Conservation (phyloP, 768 basidiomycete genomes). For the Gautieria morchelliformis region DNA sequence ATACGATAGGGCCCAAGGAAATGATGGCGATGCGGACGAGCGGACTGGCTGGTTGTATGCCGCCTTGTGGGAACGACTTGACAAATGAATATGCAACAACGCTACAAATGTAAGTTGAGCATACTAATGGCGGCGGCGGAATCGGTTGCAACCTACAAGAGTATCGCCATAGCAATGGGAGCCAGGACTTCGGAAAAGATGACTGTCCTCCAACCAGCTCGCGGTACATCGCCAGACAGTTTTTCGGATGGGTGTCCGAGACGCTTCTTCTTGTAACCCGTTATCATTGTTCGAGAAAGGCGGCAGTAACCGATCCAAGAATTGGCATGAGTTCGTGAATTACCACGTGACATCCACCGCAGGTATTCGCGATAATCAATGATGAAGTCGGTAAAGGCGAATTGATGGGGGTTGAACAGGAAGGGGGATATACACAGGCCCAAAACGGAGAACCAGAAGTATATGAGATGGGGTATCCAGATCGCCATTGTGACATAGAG, state of each 20-base stretch:
- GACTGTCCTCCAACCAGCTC: conserved; percentile 87
- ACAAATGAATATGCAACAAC: conserved; percentile 46
- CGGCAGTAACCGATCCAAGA: conserved; percentile 99
- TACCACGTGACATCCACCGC: conserved; percentile 98
- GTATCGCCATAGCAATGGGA: conserved; percentile 73
- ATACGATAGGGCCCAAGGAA: conserved; percentile 89
- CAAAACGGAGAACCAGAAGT: conserved; percentile 96
- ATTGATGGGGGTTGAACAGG: conserved; percentile 99
- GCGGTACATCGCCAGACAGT: conserved; percentile 88
- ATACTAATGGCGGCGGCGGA: conserved; percentile 42
- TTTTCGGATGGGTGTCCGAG: conserved; percentile 97
- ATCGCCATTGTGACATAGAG: conserved; percentile 89
- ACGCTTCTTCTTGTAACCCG: conserved; percentile 98
- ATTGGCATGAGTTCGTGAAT: conserved; percentile 93
- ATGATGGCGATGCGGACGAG: conserved; percentile 91
- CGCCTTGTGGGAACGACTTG: conserved; percentile 68
- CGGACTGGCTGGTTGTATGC: conserved; percentile 64
- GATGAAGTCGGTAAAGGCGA: conserved; percentile 92
- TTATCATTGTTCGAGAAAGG: conserved; percentile 94
- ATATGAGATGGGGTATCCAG: conserved; percentile 88
- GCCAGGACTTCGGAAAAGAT: conserved; percentile 81
- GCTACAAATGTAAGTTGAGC: conserved; percentile 27
- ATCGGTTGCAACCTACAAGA: conserved; percentile 57
- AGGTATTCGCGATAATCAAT: conserved; percentile 96
- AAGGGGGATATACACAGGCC: conserved; percentile 92